Evolutionary conservation across 1,284 basidiomycete genomes (phyloP).

Genomic region (Heterobasidion annosum): DNA sequence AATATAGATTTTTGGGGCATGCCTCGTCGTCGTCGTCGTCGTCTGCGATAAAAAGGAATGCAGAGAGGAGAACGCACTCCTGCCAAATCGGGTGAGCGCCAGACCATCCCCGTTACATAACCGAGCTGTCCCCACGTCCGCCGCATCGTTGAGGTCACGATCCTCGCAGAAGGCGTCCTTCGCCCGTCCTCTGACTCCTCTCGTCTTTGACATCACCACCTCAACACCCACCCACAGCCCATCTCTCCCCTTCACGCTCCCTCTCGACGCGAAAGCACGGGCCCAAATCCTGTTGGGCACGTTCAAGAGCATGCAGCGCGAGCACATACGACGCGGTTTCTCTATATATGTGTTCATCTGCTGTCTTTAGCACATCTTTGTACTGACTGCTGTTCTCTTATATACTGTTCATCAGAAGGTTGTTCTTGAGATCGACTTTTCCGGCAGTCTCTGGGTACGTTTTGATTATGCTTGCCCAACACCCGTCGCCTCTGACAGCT

Average conservation of each 20-base stretch:
- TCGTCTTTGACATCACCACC: not conserved
- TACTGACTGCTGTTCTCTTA: conserved; percentile 43
- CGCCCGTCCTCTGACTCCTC: not conserved
- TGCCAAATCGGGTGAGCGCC: not conserved
- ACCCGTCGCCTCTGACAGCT: not conserved
- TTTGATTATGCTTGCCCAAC: not conserved
- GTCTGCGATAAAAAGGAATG: not conserved
- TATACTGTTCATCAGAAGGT: conserved; percentile 90
- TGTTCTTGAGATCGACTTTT: conserved; percentile 83
- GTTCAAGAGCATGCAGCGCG: conserved; percentile 50
- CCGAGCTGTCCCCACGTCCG: not conserved
- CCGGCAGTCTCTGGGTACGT: conserved; percentile 68
- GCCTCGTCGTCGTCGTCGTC: not conserved
- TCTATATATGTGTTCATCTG: conserved; percentile 64
- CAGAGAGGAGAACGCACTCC: not conserved
- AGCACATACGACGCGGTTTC: conserved; percentile 71
- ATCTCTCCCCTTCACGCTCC: not conserved
- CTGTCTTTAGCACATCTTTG: conserved; percentile 5
- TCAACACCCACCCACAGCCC: too few relatives aligned
- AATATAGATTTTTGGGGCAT: conserved; percentile 74
- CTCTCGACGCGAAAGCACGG: not conserved
- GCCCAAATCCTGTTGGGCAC: not conserved
- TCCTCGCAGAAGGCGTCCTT: not conserved
- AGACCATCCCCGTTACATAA: not conserved
- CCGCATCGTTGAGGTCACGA: not conserved